A percentile compares a stretch with the other conserved stretches of the same genome.
phyloP scores from a whole-genome alignment of 2,329 filamentous ascomycete species.

The Massarina eburnea region DNA sequence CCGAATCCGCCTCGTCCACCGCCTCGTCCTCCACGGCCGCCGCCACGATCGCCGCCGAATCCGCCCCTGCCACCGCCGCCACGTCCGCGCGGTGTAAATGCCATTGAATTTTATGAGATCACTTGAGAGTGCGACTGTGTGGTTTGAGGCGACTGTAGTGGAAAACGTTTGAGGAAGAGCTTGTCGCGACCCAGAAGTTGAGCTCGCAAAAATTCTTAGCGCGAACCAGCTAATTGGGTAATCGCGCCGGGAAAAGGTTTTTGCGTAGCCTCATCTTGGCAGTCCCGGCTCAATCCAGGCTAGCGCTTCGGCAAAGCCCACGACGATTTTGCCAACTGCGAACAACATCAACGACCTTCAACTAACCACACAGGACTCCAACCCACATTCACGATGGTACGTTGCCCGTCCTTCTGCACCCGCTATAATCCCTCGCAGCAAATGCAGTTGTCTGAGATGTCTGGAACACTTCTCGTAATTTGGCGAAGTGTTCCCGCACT shows the following conservation, averaged over 20 bases:
- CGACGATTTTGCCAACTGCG: conserved; percentile 27
- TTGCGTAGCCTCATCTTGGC: conserved; percentile 4
- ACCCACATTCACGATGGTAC: conserved; percentile 30
- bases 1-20: conserved; percentile 35
- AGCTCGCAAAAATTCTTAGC: conserved; percentile 6
- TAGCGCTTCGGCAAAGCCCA: conserved; percentile 18
- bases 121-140: background rate
- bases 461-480: no score
- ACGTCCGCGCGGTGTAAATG: conserved; percentile 51
- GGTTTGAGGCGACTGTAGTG: conserved; percentile 1
- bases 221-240: background rate
- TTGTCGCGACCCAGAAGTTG: background rate
- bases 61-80: conserved; percentile 30
- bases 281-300: background rate
- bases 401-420: conserved; percentile 30
- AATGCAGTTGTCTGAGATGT: no score
- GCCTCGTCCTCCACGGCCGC: conserved; percentile 33
- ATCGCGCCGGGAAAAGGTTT: background rate
- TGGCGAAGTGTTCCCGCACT: no score
- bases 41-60: conserved; percentile 14
- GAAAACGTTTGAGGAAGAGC: background rate
- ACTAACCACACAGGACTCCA: conserved; percentile 39
- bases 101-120: conserved; percentile 33
- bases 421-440: conserved; percentile 5
- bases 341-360: conserved; percentile 18